Evolutionary conservation across 2,329 filamentous ascomycete genomes (phyloP), one percentile per base, ranked within the genome.

Genomic region (Penicillium occitanis): DNA sequence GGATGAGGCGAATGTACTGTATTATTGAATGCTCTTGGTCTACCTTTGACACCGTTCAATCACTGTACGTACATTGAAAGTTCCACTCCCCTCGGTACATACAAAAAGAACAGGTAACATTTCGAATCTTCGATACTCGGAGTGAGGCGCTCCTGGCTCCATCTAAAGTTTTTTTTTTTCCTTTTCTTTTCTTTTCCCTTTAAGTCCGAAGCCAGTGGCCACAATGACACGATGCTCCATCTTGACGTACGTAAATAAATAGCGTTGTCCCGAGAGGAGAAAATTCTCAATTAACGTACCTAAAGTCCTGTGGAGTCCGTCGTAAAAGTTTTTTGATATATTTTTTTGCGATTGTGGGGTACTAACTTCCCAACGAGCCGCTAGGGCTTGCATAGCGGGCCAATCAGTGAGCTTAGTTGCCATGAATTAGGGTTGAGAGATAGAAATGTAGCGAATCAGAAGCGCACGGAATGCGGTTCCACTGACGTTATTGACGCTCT

Each of bases 341-440:
- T 48, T 51, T 63, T 62, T 51, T 53, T 40, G 37, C 30, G 30
- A 46, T 46, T 66, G 64, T 66, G 64, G 64, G 64, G 64, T 62
- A 51, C 50, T 51, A 57, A 46, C 25, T 51, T 51, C n/a, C n/a
- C 17, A n/a, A 6, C 60, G 61, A 64, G 61, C 61, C 51, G 61
- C 61, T 57, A 58, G 61, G 37, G 50, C 25, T 57, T 53, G 8
- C 3, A 1, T 53, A 53, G 46, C 37, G 50, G 51, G 14, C 62
- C 62, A 64, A 64, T 64, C 2, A 64, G 1, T 19, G 10, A 8
- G 5, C 42, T n/a, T n/a, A 50, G 2, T 19, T 0, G 1, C 5
- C 5, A 10, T 2, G 22, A 5, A 30, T 33, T 48, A 60, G 57
- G 57, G 57, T 46, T 44, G 7, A n/a, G 14, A 14, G 5, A 3